Base-by-base conservation (phyloP, 306 rosid genomes). In the Canavalia ensiformis region DNA sequence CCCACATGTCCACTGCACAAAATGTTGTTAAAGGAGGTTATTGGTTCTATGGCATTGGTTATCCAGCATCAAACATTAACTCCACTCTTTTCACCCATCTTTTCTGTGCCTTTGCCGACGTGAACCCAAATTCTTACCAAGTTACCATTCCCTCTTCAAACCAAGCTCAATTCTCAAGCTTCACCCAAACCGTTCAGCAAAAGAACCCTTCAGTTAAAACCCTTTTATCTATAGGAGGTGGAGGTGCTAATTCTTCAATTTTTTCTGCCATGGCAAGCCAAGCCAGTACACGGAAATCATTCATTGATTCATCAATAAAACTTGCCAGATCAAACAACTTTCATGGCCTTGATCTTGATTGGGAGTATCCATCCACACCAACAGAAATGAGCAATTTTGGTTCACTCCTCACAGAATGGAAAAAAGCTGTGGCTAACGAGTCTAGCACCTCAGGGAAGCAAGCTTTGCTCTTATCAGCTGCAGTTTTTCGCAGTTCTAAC, bases 1-100 rank as follows among this genome's bases (percentile, higher is more conserved):
- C 82, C 70, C 79, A 59, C 31, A 41, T 11, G 34, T 76, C 85
- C 8, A 13, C 60, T 44, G 91, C 66, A 25, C 84, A 84, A 75
- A 7, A 82, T 18, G 80, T 76, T 80, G 18, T 78, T 4, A 76
- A 47, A 81, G 90, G 84, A 39, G 92, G 88, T 30, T 87, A 92
- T 57, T 92, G 91, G 92, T 88, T 72, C n/a, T 60, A 76, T 0
- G 89, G 3, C 29, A 63, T 86, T 6, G 92, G 74, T 3, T 80
- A 84, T 7, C 47, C 75, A 0, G 85, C 37, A 2, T 56, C 89
- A 8, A 7, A 68, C 83, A 90, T 92, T 12, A 66, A 92, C 30
- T 71, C 94, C 45, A 4, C 83, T 6, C 64, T 78, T 8, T 92
- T 84, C 91, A 90, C 94, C 1, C 97, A 92, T 29, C 84, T 92